Base-by-base conservation (phyloP, 2,329 filamentous ascomycete species). In the Trichoderma sp. region DNA sequence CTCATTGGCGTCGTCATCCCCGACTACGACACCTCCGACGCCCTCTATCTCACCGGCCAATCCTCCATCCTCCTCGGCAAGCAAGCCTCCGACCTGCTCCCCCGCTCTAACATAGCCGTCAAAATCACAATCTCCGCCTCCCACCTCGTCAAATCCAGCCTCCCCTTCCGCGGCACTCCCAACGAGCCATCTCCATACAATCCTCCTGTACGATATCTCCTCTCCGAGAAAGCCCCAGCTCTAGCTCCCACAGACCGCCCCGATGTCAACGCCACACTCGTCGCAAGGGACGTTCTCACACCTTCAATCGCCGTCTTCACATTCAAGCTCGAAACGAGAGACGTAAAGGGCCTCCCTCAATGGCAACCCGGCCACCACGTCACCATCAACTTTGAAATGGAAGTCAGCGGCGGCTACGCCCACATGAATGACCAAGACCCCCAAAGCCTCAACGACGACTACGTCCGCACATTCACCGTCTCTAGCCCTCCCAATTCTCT, bases 401-500 rank as follows among this genome's bases (percentile, higher is more conserved):
- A 95, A 76, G 82, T 97, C 1, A 89, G 92, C 74, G 80, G 85
- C 12, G 94, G 94, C 0, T 97, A 94, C 80, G 88, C 86, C 63
- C 94, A 97, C 78, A 97, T 97, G 94, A 85, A 90, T 3, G 91
- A 97, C 74, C 89, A 92, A 71, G 93, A 97, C 74, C 94, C 94
- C 6, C 86, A 86, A 74, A 92, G 90, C 75, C 79, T 97, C 17
- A 97, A 97, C 76, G 94, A 97, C 78, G 93, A 97, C 78, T 95
- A 89, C 73, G 84, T 96, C 5, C 85, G 94, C 32, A 97, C 93
- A 0, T 97, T 97, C 77, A 97, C 94, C 2, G 86, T 97, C 0
- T 93, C 91, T 1, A 93, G 87, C 2, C 80, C 83, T 1, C 88
- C 90, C 0, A 74, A 66, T 7, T 72, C 72, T 66, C 79, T 74